Conservation (phyloP, 2,329 filamentous ascomycete genomes). For the Colletotrichum nymphaeae region DNA sequence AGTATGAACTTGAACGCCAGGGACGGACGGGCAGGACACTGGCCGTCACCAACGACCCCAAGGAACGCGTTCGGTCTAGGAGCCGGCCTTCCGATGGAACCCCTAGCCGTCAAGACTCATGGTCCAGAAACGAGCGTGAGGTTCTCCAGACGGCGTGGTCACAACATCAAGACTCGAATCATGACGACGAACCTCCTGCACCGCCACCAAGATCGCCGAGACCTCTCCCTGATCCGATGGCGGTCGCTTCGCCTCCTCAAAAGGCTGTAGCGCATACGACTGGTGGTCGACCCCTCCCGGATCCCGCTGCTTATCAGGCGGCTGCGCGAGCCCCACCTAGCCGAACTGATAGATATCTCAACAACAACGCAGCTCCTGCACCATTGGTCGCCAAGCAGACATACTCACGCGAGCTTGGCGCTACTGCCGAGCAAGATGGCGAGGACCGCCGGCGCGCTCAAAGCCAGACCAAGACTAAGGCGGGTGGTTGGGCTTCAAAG, state of each 20-base stretch:
- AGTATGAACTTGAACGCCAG: slow-evolving; percentile 70
- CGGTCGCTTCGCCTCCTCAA: slow-evolving; percentile 40
- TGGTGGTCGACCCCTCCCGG: slow-evolving; percentile 64
- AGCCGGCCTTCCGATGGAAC: slow-evolving; percentile 41
- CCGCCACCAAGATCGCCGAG: slow-evolving; percentile 46
- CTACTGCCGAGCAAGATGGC: slow-evolving; percentile 69
- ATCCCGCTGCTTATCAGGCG: slow-evolving; percentile 52
- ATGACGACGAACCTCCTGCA: slow-evolving; percentile 39
- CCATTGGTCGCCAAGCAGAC: slow-evolving; percentile 54
- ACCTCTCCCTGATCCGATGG: slow-evolving; percentile 54
- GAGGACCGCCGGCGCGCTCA: slow-evolving; percentile 71
- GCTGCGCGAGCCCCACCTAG: slow-evolving; percentile 43
- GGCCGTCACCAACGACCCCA: slow-evolving; percentile 39
- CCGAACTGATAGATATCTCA: slow-evolving; percentile 69
- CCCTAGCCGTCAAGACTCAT: slow-evolving; percentile 71
- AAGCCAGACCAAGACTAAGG: slow-evolving; percentile 70
- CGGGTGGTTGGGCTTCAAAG: slow-evolving; percentile 73
- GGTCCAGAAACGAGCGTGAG: slow-evolving; percentile 73
- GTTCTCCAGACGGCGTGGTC: slow-evolving; percentile 67
- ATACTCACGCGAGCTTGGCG: slow-evolving; percentile 66
- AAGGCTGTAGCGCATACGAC: slow-evolving; percentile 52
- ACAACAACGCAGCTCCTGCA: slow-evolving; percentile 63
- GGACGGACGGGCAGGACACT: slow-evolving; percentile 51
- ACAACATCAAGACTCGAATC: slow-evolving; percentile 51
- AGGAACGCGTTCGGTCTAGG: slow-evolving; percentile 44